Base-by-base conservation (phyloP, 1,284 basidiomycete genomes). In the Sanghuangporus weigelae region DNA sequence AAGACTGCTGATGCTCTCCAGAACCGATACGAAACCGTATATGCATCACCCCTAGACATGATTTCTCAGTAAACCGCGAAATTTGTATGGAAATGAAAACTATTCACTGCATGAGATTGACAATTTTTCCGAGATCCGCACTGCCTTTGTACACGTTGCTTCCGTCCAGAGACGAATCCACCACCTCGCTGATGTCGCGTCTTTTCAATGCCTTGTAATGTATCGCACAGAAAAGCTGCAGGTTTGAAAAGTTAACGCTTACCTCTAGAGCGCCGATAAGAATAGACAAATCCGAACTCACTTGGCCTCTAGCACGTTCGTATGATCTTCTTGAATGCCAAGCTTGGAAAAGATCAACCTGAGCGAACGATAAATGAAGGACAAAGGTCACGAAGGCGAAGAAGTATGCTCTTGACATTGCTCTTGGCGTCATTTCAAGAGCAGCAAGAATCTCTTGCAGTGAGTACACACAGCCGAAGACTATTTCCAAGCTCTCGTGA, bases 1-100 rank as follows among this genome's bases (percentile, higher is more conserved):
- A 91, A 89, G 31, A 93, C 71, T 2, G 78, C 81, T 7, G 85
- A 83, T 70, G 88, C 86, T 51, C 86, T 81, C 87, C 86, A 89
- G 70, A 89, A 89, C 7, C 87, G 78, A 66, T 86, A 84, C 2
- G 87, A 79, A 7, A 90, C 85, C n/a, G 84, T 81, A 68, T 89
- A 89, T 0, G 85, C 78, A 72, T 89, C 87, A 23, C 86, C 86
- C 72, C 86, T 89, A 57, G 54, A 12, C 60, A 54, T 57, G 42
- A 63, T 12, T 36, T 1, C 44, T 3, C 12, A 19, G 23, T 7
- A 51, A 11, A 11, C 31, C 42, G 49, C 63, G 35, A 31, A 62
- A 16, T 6, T 49, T 58, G 60, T 39, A 14, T 63, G 35, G 57
- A 61, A 40, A 38, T 40, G 7, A 50, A 31, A 36, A 49, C 11